phyloP scores from a whole-genome alignment of 495 filamentous ascomycete genomes.

The Neurospora discreta region DNA sequence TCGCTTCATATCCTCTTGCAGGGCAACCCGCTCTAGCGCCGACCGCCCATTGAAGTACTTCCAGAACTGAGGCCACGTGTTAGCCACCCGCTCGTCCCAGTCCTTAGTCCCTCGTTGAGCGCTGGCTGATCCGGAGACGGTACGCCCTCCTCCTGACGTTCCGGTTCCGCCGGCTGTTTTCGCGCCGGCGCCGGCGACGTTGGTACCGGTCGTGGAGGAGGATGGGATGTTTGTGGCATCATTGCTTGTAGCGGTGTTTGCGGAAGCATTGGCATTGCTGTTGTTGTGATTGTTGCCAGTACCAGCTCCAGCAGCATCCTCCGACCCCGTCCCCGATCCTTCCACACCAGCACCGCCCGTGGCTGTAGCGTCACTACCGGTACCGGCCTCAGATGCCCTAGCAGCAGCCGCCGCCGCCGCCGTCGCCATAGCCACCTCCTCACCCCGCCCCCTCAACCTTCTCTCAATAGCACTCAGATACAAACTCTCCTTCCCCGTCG shows the following conservation, averaged over 20 bases:
- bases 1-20: constrained; percentile 72
- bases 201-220: neutral
- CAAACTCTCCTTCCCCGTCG: constrained; percentile 51
- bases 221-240: neutral
- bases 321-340: neutral
- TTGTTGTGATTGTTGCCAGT: neutral
- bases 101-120: constrained; percentile 11
- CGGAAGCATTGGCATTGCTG: neutral
- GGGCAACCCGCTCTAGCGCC: constrained; percentile 76
- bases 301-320: neutral
- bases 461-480: constrained; percentile 62
- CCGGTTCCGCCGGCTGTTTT: constrained; percentile 12
- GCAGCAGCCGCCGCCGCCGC: constrained; percentile 6
- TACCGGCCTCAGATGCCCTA: neutral
- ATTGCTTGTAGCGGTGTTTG: neutral
- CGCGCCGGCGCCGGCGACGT: neutral
- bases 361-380: too few species aligned
- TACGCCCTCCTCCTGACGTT: constrained; percentile 18
- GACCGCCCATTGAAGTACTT: constrained; percentile 83
- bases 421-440: constrained; percentile 9
- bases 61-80: constrained; percentile 44
- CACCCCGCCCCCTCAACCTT: constrained; percentile 32
- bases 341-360: neutral
- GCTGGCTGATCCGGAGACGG: neutral
- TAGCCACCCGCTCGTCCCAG: constrained; percentile 32